Conservation (phyloP, 116 monocot species). For the Trichopus zeylanicus region DNA sequence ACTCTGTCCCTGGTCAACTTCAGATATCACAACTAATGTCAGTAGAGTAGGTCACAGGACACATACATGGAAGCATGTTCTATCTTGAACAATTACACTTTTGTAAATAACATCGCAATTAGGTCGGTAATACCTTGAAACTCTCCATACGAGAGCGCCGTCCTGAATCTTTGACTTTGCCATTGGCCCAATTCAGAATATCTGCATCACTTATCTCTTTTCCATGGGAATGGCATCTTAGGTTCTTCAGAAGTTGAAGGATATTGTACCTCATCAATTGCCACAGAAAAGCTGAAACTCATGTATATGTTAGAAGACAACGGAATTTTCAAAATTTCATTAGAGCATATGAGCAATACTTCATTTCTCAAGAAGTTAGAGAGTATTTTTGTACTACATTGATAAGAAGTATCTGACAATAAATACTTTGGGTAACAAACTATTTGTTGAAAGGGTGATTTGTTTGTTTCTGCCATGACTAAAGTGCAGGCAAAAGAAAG, state of each 20-base stretch:
- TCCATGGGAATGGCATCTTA: constrained; percentile 60
- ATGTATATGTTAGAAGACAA: background rate
- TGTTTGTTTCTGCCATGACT: no score
- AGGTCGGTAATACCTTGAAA: constrained; percentile 52
- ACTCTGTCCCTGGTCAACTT: no score
- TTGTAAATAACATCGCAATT: no score
- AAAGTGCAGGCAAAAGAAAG: background rate
- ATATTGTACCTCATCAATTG: constrained; percentile 91
- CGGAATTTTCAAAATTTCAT: background rate
- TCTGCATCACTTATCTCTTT: constrained; percentile 74
- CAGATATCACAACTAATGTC: no score
- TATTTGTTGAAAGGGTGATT: no score
- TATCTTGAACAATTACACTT: no score
- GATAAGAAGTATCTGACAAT: no score
- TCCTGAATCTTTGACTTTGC: constrained; percentile 60
- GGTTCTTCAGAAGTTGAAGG: constrained; percentile 79
- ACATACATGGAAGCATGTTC: no score
- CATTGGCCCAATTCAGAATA: constrained; percentile 82
- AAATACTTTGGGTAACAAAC: no score
- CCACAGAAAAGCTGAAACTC: constrained; percentile 69
- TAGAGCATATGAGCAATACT: background rate
- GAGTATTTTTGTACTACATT: no score
- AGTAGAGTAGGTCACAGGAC: no score
- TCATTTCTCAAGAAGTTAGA: no score
- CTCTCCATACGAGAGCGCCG: constrained; percentile 61